Conservation (phyloP, 1,284 basidiomycete species). For the Cerrena zonata region DNA sequence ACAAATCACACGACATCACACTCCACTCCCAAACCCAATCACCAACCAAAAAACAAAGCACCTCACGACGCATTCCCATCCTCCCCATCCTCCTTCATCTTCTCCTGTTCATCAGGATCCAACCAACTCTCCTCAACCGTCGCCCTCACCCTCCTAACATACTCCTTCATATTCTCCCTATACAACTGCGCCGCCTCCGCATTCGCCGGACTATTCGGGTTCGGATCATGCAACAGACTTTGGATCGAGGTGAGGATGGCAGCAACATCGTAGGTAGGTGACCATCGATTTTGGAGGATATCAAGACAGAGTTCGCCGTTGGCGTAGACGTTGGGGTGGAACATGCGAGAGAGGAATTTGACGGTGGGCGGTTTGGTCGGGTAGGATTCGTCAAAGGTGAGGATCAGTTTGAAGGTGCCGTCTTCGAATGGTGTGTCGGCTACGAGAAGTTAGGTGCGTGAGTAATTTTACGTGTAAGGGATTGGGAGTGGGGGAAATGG, state of each 20-base stretch:
- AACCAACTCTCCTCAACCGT: slow-evolving; percentile 90
- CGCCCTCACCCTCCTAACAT: slow-evolving; percentile 84
- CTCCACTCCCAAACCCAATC: background rate
- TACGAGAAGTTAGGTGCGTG: slow-evolving; percentile 31
- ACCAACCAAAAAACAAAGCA: background rate
- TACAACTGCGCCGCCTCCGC: slow-evolving; percentile 95
- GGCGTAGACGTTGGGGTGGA: slow-evolving; percentile 97
- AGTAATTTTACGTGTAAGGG: background rate
- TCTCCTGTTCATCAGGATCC: slow-evolving; percentile 68
- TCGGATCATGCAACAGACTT: slow-evolving; percentile 92
- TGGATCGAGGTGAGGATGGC: slow-evolving; percentile 96
- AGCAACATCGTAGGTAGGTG: slow-evolving; percentile 96
- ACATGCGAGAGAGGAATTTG: slow-evolving; percentile 96
- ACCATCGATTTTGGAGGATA: slow-evolving; percentile 97
- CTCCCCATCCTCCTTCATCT: slow-evolving; percentile 26
- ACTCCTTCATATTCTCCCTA: slow-evolving; percentile 98
- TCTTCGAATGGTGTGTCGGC: slow-evolving; percentile 98
- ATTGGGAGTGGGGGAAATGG: too few relatives aligned
- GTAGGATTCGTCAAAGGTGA: slow-evolving; percentile 96
- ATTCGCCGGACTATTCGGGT: slow-evolving; percentile 96
- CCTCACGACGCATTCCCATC: background rate
- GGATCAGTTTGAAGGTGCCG: slow-evolving; percentile 92
- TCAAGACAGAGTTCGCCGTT: slow-evolving; percentile 97
- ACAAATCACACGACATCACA: background rate
- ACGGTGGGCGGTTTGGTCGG: slow-evolving; percentile 97